These are phyloP conservation scores for Lichtheimia ramosa DNA, from an alignment of 371 early-diverging fungal genomes.

Conservation along the genomic window DNA sequence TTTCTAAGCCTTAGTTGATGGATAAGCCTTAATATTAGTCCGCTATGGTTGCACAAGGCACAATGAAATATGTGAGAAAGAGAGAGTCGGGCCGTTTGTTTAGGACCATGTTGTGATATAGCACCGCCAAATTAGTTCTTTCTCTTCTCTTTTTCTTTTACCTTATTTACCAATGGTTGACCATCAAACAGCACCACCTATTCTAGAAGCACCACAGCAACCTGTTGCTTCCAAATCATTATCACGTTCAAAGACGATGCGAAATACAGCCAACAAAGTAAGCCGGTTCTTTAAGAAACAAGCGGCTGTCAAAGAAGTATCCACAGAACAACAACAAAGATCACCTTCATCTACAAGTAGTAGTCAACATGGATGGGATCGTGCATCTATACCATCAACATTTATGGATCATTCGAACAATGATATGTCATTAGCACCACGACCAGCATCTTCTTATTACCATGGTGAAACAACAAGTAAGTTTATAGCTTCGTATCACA, in stretches of 20 bases:
- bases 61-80: too few relatives aligned
- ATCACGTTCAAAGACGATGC: neutral
- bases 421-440: too few relatives aligned
- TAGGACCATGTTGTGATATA: too few relatives aligned
- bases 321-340: neutral
- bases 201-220: neutral
- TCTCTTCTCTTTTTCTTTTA: neutral
- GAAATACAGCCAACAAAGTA: neutral
- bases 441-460: too few relatives aligned
- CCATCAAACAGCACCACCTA: neutral
- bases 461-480: too few relatives aligned
- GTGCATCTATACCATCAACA: neutral
- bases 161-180: neutral
- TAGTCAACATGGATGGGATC: constrained; percentile 9
- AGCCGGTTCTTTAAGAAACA: constrained; percentile 1
- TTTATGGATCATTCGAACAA: constrained; percentile 1
- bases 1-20: too few relatives aligned
- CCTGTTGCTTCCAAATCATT: neutral
- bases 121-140: neutral
- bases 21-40: too few relatives aligned
- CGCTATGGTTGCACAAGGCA: too few relatives aligned
- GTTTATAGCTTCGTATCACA: too few relatives aligned
- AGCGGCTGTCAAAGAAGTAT: neutral
- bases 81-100: too few relatives aligned
- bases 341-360: constrained; percentile 2